These are phyloP conservation scores for Vairimorpha apis DNA, from an alignment of 371 early-diverging fungal genomes.

Conservation along the genomic window DNA sequence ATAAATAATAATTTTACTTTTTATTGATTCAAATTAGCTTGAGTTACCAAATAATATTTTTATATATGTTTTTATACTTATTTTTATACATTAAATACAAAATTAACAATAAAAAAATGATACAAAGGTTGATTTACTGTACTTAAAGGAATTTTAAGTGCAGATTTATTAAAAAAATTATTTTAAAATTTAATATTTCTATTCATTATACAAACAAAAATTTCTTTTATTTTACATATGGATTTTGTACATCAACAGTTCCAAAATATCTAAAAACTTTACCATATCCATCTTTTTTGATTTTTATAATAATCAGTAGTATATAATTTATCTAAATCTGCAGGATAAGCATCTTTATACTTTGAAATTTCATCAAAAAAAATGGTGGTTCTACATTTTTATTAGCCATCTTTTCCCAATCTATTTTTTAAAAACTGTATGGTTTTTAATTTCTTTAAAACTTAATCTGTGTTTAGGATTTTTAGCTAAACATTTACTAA, in stretches of 20 bases:
- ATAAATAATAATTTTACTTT: too few species aligned
- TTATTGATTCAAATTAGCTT: too few species aligned
- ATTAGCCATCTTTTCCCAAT: constrained; percentile 72
- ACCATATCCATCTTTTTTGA: constrained; percentile 58
- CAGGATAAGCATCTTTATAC: not conserved
- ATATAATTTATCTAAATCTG: constrained; percentile 36
- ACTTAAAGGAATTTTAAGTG: too few species aligned
- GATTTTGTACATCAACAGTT: constrained; percentile 12
- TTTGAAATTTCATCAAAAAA: constrained; percentile 60
- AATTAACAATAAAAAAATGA: too few species aligned
- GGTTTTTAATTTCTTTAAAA: constrained; percentile 76
- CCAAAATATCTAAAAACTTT: constrained; percentile 45
- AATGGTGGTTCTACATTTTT: constrained; percentile 77
- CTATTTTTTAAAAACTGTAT: constrained; percentile 83
- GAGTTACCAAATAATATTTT: too few species aligned
- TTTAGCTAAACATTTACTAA: constrained; percentile 73
- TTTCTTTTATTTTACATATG: constrained; percentile 6
- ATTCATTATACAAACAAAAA: too few species aligned
- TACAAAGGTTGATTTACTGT: too few species aligned
- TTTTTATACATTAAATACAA: too few species aligned
- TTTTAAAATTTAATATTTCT: too few species aligned
- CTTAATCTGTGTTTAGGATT: constrained; percentile 81
- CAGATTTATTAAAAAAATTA: too few species aligned
- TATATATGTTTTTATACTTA: too few species aligned
- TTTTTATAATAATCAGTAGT: constrained; percentile 35